Conservation (phyloP, 2,329 filamentous ascomycete species). For the Aureobasidium leucospermi region DNA sequence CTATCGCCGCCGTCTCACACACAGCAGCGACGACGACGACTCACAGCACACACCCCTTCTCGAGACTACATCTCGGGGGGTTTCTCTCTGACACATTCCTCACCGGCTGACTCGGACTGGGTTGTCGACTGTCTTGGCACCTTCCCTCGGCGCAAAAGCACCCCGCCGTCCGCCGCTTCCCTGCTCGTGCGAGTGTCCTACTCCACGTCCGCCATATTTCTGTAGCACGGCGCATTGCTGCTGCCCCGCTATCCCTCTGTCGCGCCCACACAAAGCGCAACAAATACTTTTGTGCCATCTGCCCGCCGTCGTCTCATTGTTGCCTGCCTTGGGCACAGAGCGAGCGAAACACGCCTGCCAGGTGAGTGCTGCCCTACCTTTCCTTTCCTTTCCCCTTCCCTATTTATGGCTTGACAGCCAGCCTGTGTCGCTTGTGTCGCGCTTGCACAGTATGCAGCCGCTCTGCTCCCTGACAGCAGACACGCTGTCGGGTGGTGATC, state of each 20-base stretch:
- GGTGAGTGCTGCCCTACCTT: not conserved
- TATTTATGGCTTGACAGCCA: not conserved
- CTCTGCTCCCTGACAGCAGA: constrained; percentile 7
- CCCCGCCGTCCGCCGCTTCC: constrained; percentile 11
- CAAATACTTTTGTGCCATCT: constrained; percentile 1
- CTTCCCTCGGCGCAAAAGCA: constrained; percentile 9
- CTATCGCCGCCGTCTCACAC: not conserved
- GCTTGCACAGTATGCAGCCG: constrained; percentile 2
- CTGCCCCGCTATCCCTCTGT: not conserved
- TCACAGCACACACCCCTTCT: not conserved
- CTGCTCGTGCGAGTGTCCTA: constrained; percentile 11
- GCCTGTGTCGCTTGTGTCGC: constrained; percentile 5
- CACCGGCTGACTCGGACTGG: constrained; percentile 12
- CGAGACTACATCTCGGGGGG: constrained; percentile 6
- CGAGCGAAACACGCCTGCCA: not conserved
- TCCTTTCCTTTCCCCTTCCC: not conserved
- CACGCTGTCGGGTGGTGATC: not conserved
- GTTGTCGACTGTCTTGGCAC: constrained; percentile 8
- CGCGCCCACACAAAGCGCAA: not conserved
- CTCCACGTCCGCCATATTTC: constrained; percentile 5
- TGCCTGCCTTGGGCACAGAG: constrained; percentile 1
- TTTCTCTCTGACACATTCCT: constrained; percentile 13
- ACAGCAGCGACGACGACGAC: constrained; percentile 1
- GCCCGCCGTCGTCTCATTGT: not conserved
- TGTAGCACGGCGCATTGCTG: constrained; percentile 11